Evolutionary conservation across 2,329 filamentous ascomycete genomes (phyloP).

Genomic region (Parastagonospora nodorum): DNA sequence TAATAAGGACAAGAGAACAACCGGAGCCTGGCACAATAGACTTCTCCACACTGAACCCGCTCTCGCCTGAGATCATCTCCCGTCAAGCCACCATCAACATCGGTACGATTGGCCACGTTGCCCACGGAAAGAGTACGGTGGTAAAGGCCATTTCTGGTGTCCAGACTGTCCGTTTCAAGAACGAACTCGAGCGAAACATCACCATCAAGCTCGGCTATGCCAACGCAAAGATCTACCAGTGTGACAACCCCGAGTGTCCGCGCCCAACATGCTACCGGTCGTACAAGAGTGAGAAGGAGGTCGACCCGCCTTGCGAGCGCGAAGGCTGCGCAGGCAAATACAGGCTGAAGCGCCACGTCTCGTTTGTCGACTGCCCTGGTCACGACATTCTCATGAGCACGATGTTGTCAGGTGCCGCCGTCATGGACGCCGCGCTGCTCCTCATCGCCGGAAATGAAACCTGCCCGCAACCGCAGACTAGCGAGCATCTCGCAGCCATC

Average conservation of each 20-base stretch:
- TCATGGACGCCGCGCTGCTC: constrained; percentile 98
- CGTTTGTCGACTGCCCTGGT: constrained; percentile 97
- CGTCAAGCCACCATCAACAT: constrained; percentile 99
- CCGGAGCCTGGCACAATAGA: constrained; percentile 91
- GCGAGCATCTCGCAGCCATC: constrained; percentile 97
- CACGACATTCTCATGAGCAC: constrained; percentile 99
- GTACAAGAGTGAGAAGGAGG: constrained; percentile 98
- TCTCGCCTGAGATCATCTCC: constrained; percentile 96
- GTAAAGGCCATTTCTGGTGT: constrained; percentile 99
- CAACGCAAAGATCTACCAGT: constrained; percentile 99
- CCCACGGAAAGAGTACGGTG: constrained; percentile 97
- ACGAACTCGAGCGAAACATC: constrained; percentile 98
- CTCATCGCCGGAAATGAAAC: constrained; percentile 98
- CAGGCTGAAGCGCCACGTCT: constrained; percentile 69
- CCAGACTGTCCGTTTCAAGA: constrained; percentile 99
- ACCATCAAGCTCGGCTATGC: constrained; percentile 99
- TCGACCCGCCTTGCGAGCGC: constrained; percentile 93
- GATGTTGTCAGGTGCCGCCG: constrained; percentile 98
- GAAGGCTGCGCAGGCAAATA: constrained; percentile 90
- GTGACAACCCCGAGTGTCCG: constrained; percentile 88
- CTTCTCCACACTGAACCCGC: constrained; percentile 75
- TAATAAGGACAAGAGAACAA: constrained; percentile 64
- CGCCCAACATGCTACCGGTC: constrained; percentile 94
- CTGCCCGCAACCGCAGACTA: constrained; percentile 97
- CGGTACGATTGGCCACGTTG: constrained; percentile 97